Evolutionary conservation across 352 stramenopile species (phyloP).

Genomic region (Globisporangium lucens): DNA sequence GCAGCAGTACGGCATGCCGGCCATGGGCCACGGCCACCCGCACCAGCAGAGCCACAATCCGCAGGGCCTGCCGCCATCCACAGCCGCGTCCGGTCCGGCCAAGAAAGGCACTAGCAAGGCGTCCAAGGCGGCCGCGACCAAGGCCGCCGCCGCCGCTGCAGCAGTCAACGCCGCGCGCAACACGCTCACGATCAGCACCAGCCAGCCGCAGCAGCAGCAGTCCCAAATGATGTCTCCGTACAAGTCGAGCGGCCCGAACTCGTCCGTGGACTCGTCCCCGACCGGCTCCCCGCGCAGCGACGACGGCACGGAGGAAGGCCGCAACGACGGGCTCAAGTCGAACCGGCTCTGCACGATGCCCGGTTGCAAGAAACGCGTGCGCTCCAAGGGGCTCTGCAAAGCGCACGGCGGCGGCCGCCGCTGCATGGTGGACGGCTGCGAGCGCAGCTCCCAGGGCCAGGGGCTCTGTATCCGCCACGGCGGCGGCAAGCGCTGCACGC

Average conservation of each 20-base stretch:
- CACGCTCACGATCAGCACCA: slow-evolving; percentile 19
- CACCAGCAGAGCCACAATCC: slow-evolving; percentile 13
- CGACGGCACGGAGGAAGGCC: slow-evolving; percentile 20
- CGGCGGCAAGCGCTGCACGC: slow-evolving; percentile 63
- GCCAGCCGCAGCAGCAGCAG: not conserved
- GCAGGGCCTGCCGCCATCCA: not conserved
- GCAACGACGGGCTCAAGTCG: slow-evolving; percentile 70
- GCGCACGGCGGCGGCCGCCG: slow-evolving; percentile 71
- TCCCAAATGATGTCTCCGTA: not conserved
- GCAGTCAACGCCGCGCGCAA: slow-evolving; percentile 13
- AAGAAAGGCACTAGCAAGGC: not conserved
- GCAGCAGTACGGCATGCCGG: slow-evolving; percentile 32
- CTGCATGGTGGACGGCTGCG: slow-evolving; percentile 81
- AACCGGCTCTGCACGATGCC: slow-evolving; percentile 82
- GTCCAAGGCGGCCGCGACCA: not conserved
- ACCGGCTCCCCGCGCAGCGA: slow-evolving; percentile 16
- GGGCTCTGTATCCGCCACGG: slow-evolving; percentile 19
- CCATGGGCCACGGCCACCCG: slow-evolving; percentile 31
- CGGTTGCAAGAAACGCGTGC: slow-evolving; percentile 80
- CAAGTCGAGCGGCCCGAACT: slow-evolving; percentile 13
- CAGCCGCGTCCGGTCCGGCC: not conserved
- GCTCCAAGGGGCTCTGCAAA: slow-evolving; percentile 84
- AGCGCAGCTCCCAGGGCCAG: slow-evolving; percentile 78
- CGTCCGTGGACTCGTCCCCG: slow-evolving; percentile 17
- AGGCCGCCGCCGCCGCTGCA: not conserved